A percentile compares a stretch with the other conserved stretches of the same genome.
Conservation (phyloP, 176 grass and related monocot genomes). For the Elymus sibiricus region DNA sequence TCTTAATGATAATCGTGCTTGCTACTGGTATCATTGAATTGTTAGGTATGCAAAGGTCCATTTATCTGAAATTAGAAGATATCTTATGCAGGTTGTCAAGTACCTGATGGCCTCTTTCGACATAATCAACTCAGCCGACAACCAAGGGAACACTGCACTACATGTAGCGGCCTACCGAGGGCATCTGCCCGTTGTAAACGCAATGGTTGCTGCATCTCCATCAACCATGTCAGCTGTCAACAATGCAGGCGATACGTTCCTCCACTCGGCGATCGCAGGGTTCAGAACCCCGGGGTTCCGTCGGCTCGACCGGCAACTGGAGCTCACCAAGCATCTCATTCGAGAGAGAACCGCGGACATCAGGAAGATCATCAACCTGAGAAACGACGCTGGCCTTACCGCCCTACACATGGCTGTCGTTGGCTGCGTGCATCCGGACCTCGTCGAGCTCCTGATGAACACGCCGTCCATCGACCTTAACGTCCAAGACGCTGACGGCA, state of each 20-base stretch:
- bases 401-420: conserved; percentile 85
- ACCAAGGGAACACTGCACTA: conserved; percentile 82
- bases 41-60: neutral
- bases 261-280: conserved; percentile 84
- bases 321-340: conserved; percentile 68
- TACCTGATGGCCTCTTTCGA: conserved; percentile 57
- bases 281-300: conserved; percentile 87
- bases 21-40: conserved; percentile 11
- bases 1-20: conserved; percentile 17
- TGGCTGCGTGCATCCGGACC: conserved; percentile 59
- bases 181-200: conserved; percentile 58
- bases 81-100: conserved; percentile 62
- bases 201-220: conserved; percentile 55
- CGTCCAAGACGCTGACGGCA: conserved; percentile 54
- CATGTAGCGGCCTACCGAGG: conserved; percentile 89
- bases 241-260: conserved; percentile 73
- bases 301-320: conserved; percentile 77
- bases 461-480: conserved; percentile 66
- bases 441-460: conserved; percentile 73
- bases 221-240: conserved; percentile 48
- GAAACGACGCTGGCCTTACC: conserved; percentile 68
- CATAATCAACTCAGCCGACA: conserved; percentile 60
- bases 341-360: conserved; percentile 40
- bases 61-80: neutral
- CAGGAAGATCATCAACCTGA: conserved; percentile 64